A percentile compares a stretch with the other conserved stretches of the same genome.
Evolutionary conservation across 331 rosid species (phyloP).

Genomic region (Telfairia occidentalis): DNA sequence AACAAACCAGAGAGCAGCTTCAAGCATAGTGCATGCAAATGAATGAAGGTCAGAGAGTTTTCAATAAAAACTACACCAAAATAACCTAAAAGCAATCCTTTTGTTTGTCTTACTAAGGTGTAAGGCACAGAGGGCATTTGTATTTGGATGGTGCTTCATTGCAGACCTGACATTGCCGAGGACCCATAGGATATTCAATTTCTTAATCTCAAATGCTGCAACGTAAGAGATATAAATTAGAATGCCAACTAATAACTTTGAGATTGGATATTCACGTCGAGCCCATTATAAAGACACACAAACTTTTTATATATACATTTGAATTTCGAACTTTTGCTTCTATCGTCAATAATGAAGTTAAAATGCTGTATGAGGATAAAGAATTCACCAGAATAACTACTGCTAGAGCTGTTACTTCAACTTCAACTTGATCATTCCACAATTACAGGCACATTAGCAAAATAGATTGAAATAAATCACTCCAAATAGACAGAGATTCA

Average conservation of each 20-base stretch:
- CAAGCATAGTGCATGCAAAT: background rate
- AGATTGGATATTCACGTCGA: background rate
- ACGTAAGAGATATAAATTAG: background rate
- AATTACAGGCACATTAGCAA: background rate
- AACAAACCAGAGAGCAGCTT: constrained; percentile 16
- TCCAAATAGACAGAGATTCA: background rate
- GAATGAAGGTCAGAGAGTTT: background rate
- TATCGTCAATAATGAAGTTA: background rate
- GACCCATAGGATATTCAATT: constrained; percentile 6
- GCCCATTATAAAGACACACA: background rate
- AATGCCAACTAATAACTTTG: background rate
- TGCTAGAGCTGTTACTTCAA: background rate
- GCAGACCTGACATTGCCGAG: constrained; percentile 16
- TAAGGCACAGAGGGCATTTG: constrained; percentile 13
- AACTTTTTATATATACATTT: background rate
- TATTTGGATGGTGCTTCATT: constrained; percentile 19
- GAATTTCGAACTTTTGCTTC: too few relatives aligned
- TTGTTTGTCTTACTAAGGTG: constrained; percentile 10
- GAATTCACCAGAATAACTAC: background rate
- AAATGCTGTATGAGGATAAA: background rate
- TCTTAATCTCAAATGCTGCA: background rate
- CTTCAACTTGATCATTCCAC: background rate
- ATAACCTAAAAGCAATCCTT: background rate
- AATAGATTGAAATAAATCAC: background rate
- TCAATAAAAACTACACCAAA: background rate